phyloP scores from a whole-genome alignment of 2,329 filamentous ascomycete genomes.

The Aspergillus persii region DNA sequence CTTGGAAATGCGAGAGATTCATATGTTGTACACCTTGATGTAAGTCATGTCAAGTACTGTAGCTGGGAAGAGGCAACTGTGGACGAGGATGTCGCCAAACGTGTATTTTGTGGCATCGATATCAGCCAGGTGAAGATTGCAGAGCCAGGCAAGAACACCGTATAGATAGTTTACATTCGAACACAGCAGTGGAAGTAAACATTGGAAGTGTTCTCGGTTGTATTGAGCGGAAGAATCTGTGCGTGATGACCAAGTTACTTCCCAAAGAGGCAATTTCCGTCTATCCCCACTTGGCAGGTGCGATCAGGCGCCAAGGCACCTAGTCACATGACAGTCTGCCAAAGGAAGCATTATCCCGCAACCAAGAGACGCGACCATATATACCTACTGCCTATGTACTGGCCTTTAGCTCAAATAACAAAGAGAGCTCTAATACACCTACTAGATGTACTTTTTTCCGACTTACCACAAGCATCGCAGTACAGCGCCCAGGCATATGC shows the following conservation, averaged over 20 bases:
- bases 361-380: neutral
- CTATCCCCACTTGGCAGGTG: neutral
- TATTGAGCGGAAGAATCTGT: neutral
- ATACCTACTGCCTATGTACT: neutral
- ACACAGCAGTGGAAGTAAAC: neutral
- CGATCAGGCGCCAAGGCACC: neutral
- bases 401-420: neutral
- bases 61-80: neutral
- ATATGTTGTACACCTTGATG: neutral
- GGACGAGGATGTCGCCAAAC: neutral
- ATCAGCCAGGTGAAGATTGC: neutral
- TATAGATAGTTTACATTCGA: neutral
- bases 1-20: neutral
- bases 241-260: neutral
- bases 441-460: too few relatives aligned
- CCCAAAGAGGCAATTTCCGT: neutral
- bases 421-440: too few relatives aligned
- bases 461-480: neutral
- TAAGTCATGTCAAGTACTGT: neutral
- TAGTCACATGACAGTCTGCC: neutral
- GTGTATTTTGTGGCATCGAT: neutral
- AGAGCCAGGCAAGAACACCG: neutral
- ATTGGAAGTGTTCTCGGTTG: neutral
- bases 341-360: neutral
- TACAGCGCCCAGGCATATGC: neutral